Evolutionary conservation across 148 eudicot genomes (phyloP), one percentile per base, ranked within the genome.

Genomic region (Fagopyrum esculentum): DNA sequence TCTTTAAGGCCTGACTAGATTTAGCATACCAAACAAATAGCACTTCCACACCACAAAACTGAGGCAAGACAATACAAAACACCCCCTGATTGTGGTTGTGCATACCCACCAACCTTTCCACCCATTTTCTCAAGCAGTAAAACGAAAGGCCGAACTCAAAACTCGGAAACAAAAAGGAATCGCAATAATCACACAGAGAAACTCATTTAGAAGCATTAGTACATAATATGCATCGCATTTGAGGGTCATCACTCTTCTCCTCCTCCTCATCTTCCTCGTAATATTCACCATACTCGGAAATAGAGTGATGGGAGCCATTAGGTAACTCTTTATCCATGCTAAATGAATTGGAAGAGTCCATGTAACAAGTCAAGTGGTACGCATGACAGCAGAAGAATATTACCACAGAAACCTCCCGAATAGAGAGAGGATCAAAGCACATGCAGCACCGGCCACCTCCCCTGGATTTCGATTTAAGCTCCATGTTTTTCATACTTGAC

Each of bases 361-460:
- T 80, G 72, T 92, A 90, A 84, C 98, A 94, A 73, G 88, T 85
- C 79, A 81, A 55, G 84, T 94, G 98, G 75, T 92, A 94, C 8
- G 93, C 88, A 73, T 94, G 98, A 72, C 96, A 94, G 71, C 98
- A 94, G 79, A 89, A 94, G 96, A 94, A 94, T 45, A 81, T 84
- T 7, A 87, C 81, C 43, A 92, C 81, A 2, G 97, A 86, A 50
- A 87, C 93, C 74, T 85, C 84, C 76, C 87, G 98, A 77, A 94
- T 87, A 13, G 93, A 78, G 71, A 94, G 85, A 2, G 96, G 97
- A 77, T 94, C 98, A 19, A 94, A 90, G 78, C 98, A 94, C 80
- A 94, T 86, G 89, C 98, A 92, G 76, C 98, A 94, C 76, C 96
- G 80, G 45, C 92, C 89, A 46, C 92, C 98, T 50, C 86, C 88